Evolutionary conservation across 2,329 filamentous ascomycete genomes (phyloP), one percentile per base, ranked within the genome.

Genomic region (Pleomassaria siparia): DNA sequence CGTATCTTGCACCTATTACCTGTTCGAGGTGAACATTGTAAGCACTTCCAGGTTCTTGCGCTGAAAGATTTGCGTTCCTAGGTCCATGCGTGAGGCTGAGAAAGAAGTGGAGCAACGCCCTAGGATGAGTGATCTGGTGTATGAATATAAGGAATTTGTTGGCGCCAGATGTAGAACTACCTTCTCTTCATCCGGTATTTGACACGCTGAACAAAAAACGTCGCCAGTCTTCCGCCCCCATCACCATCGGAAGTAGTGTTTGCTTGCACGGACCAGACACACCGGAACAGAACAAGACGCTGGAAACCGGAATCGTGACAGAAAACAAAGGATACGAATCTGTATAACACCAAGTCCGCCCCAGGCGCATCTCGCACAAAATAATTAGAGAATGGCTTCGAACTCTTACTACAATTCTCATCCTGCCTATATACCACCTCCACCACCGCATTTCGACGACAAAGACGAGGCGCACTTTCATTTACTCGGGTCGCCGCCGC

Each of bases 391-490:
- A 30, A 59, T 58, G 56, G 54, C 53, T 10, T 50, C 48, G 6
- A 50, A 47, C 26, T 40, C 53, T 5, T 59, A 54, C 37, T 59
- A 58, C 39, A 47, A 47, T 39, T 20, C 45, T 20, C 40, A 44
- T 24, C 42, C 42, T 26, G 11, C 22, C 21, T 28, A 32, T n/a
- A 10, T 39, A 18, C 16, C 22, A 12, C 18, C 21, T n/a, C 9
- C 29, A 18, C 16, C 22, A 12, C 18, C 21, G 9, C 32, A 15
- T 28, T 18, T 26, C 22, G 40, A 51, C n/a, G 44, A 54, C 3
- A 44, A 57, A 30, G 35, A 51, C 12, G 51, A 40, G n/a, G 22
- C 12, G 7, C 18, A 28, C 7, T 24, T 51, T 21, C 55, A 55
- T 43, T 43, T 59, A 5, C 50, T 60, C 12, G n/a, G 24, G 3